Evolutionary conservation across 176 grass and related monocot species (phyloP), one percentile per base, ranked within the genome.

Genomic region (Dactylis glomerata): DNA sequence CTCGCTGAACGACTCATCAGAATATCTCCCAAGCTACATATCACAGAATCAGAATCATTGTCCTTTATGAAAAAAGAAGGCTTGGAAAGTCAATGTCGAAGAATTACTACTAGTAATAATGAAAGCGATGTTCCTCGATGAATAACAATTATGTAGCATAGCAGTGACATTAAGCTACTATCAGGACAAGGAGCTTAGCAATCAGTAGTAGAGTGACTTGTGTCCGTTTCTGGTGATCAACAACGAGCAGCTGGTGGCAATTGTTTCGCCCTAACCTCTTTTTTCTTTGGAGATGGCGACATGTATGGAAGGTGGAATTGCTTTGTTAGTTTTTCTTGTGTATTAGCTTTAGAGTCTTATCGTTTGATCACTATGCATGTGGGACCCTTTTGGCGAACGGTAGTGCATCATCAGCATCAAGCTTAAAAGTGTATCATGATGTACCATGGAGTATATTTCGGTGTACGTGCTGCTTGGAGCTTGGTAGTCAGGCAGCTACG

Each of bases 221-320:
- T 31, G 16, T 31, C 12, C 26, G 72, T 33, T 51, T 51, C 27
- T 52, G 46, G 16, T 31, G 45, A 32, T n/a, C n/a, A n/a, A n/a
- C n/a, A 9, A 20, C 63, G 9, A 61, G 12, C 23, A 61, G 55
- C 55, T 4, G 55, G 12, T 12, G 26, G 1, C 45, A 54, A 34
- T 52, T 75, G 52, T 75, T 75, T 75, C 9, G 17, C 46, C 16
- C 72, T 8, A 40, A 69, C 17, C 6, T 52, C 1, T 34, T 33
- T 51, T 52, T 6, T 5, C 47, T 85, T 78, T 56, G 62, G 47
- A 3, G 83, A 78, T 19, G 26, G 34, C 6, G 83, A 85, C 83
- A 10, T 26, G 22, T 13, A 8, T 24, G 51, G 52, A 41, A 41
- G 44, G 71, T 62, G 57, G 27, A 26, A 14, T 10, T 15, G 59